phyloP scores from a whole-genome alignment of 2,329 filamentous ascomycete species.

The Fusarium tupiense region DNA sequence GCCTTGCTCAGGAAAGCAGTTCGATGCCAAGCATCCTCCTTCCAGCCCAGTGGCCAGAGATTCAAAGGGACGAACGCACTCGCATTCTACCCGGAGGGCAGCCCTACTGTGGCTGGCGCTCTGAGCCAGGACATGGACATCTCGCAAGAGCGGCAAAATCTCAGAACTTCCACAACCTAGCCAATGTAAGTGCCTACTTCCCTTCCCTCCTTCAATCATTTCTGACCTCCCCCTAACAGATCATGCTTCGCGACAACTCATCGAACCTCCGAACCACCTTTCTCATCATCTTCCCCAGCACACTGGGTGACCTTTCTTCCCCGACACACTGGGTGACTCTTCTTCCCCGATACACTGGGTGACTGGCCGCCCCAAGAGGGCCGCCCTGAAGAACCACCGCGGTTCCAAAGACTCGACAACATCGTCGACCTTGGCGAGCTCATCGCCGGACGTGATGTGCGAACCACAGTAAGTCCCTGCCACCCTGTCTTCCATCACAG shows the following conservation, averaged over 20 bases:
- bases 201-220: neutral
- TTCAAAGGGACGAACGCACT: neutral
- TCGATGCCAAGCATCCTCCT: neutral
- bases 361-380: neutral
- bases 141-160: neutral
- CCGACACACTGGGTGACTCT: neutral
- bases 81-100: neutral
- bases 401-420: neutral
- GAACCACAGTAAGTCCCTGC: slow-evolving; percentile 70
- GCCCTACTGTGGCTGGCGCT: neutral
- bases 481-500: neutral
- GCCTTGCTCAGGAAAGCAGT: neutral
- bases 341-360: neutral
- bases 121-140: neutral
- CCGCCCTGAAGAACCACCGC: neutral
- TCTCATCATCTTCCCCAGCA: neutral
- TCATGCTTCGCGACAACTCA: slow-evolving; percentile 48
- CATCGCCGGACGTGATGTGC: slow-evolving; percentile 71
- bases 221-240: slow-evolving; percentile 56
- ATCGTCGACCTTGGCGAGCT: neutral
- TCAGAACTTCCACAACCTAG: no score
- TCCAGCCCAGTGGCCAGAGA: neutral
- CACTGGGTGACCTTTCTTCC: neutral
- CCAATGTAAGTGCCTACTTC: neutral
- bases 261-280: neutral